Evolutionary conservation across 1,284 basidiomycete genomes (phyloP).

Genomic region (Marasmius fiardii): DNA sequence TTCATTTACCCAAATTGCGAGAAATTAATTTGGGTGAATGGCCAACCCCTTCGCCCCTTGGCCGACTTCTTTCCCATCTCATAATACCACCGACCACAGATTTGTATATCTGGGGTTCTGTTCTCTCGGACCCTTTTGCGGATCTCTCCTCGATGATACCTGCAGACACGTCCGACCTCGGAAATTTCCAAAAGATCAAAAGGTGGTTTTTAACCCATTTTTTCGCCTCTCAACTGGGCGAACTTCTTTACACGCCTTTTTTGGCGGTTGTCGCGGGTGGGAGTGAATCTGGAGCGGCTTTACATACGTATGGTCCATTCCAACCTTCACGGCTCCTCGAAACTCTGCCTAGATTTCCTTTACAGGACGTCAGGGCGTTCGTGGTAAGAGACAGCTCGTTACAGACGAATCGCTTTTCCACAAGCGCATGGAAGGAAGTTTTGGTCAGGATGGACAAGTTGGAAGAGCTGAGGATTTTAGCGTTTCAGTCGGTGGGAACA

Average conservation of each 20-base stretch:
- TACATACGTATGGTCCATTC: constrained; percentile 12
- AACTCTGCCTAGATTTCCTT: constrained; percentile 7
- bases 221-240: constrained; percentile 2
- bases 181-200: constrained; percentile 8
- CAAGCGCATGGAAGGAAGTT: constrained; percentile 6
- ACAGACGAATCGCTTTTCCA: constrained; percentile 1
- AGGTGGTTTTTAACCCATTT: constrained; percentile 10
- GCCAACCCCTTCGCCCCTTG: constrained; percentile 9
- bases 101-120: constrained; percentile 16
- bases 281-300: not conserved
- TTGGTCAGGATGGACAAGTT: constrained; percentile 1
- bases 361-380: constrained; percentile 5
- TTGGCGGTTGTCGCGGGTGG: not conserved
- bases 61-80: constrained; percentile 13
- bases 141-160: constrained; percentile 11
- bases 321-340: constrained; percentile 2
- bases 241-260: constrained; percentile 11
- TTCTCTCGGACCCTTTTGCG: constrained; percentile 1
- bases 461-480: constrained; percentile 9
- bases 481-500: constrained; percentile 9
- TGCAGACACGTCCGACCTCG: constrained; percentile 3
- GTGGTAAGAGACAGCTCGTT: constrained; percentile 13
- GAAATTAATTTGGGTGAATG: constrained; percentile 14
- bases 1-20: constrained; percentile 9
- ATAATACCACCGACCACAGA: constrained; percentile 5